A percentile compares a stretch with the other conserved stretches of the same genome.
phyloP scores from a whole-genome alignment of 495 filamentous ascomycete genomes.

The Margaritispora aquatica region DNA sequence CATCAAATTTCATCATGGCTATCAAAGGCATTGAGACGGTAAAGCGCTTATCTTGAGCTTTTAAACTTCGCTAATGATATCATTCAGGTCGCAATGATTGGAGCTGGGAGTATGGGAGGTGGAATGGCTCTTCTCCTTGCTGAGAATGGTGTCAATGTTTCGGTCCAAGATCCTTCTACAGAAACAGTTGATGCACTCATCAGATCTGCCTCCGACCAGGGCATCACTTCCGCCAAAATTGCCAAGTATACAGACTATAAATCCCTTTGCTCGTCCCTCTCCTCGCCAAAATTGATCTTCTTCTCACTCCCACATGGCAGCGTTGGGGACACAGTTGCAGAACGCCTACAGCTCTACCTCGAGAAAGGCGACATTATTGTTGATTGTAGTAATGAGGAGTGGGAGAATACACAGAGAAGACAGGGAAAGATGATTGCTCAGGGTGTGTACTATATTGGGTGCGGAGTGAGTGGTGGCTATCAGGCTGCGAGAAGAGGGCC shows the following conservation, averaged over 20 bases:
- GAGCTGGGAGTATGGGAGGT: slow-evolving; percentile 60
- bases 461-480: slow-evolving; percentile 66
- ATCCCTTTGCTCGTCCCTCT: slow-evolving; percentile 16
- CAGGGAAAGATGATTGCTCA: slow-evolving; percentile 48
- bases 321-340: slow-evolving; percentile 60
- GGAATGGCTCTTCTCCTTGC: slow-evolving; percentile 61
- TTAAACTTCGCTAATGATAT: background rate
- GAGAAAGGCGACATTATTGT: slow-evolving; percentile 62
- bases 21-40: slow-evolving; percentile 6
- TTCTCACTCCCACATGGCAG: slow-evolving; percentile 66
- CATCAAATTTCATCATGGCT: background rate
- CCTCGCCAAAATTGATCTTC: slow-evolving; percentile 42
- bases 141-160: slow-evolving; percentile 55
- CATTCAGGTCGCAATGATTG: slow-evolving; percentile 53
- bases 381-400: slow-evolving; percentile 68
- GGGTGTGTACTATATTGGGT: slow-evolving; percentile 59
- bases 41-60: background rate
- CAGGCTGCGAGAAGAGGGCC: slow-evolving; percentile 60
- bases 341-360: slow-evolving; percentile 47
- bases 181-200: slow-evolving; percentile 31
- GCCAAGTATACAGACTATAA: slow-evolving; percentile 32
- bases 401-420: slow-evolving; percentile 56
- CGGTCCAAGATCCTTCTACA: slow-evolving; percentile 49
- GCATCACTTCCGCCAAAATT: slow-evolving; percentile 25
- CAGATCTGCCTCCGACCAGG: slow-evolving; percentile 29